Base-by-base conservation (phyloP, 768 basidiomycete species). In the Naganishia randhawae region DNA sequence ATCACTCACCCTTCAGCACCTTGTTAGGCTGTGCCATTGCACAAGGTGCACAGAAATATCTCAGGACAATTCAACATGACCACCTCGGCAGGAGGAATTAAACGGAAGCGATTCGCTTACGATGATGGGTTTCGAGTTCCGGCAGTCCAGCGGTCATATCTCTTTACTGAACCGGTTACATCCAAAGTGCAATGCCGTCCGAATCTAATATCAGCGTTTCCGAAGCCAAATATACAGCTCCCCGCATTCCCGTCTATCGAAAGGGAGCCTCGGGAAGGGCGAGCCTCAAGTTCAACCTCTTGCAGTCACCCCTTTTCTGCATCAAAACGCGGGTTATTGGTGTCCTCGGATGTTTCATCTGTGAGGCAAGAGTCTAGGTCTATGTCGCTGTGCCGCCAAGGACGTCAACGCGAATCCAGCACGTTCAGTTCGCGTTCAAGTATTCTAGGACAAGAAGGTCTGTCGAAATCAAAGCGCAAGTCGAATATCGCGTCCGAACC, bases 51-150 rank as follows among this genome's bases (percentile, higher is more conserved):
- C 22, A 13, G 22, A 11, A 6, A 9, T 4, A 10, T 22, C 14
- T 55, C 19, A 11, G 9, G 32, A 32, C 17, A 35, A 55, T 6
- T 3, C 31, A 33, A 55, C 6, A 55, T 33, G 35, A 37, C 57
- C 22, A 55, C 14, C 57, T 41, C 33, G 41, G 33, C 57, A 41
- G 57, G 35, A 61, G 57, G 57, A 29, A 39, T 39, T 8, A 61
- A 61, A 29, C 35, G 57, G 25, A 61, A 61, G 39, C 57, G 57
- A 42, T 39, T 25, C 39, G 32, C 22, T 8, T 35, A 41, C 37
- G 57, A 61, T 14, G 57, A 61, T 19, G 57, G 57, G 7, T 39
- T 61, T 39, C 57, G 57, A n/a, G 57, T 35, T 61, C 39, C 57
- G 57, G n/a, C 39, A 22, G 37, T 39, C 25, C 57, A 61, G 19